These are phyloP conservation scores for Aegilops umbellulata DNA, from an alignment of 176 grass and related monocot genomes.

Conservation along the genomic window DNA sequence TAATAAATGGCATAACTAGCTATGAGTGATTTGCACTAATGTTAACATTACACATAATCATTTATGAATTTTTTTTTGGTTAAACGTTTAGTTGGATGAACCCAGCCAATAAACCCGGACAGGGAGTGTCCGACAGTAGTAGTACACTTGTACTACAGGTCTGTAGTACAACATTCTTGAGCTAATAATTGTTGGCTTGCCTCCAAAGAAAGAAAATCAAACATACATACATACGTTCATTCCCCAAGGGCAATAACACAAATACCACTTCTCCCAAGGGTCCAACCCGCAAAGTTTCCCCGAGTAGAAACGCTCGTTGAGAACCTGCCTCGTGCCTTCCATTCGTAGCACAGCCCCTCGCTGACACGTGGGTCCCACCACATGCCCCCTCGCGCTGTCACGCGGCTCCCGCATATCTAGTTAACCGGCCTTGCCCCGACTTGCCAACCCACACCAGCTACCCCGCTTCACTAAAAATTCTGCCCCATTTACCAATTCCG, in stretches of 20 bases:
- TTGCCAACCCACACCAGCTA: background rate
- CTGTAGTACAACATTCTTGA: background rate
- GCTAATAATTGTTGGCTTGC: background rate
- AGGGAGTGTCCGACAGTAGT: no score
- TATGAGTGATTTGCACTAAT: no score
- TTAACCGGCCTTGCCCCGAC: background rate
- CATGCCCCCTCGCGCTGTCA: background rate
- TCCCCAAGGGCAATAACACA: no score
- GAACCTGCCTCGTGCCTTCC: background rate
- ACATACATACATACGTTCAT: background rate
- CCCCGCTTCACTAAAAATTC: background rate
- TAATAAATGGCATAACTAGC: no score
- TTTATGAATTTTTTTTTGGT: no score
- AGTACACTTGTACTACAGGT: no score
- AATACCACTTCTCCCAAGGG: background rate
- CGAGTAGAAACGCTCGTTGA: background rate
- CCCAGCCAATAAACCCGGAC: no score
- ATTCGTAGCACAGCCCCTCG: background rate
- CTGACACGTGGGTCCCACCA: background rate
- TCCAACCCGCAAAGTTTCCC: background rate
- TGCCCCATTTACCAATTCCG: slow-evolving; percentile 1
- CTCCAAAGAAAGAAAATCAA: background rate
- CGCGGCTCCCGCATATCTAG: background rate
- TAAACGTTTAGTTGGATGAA: no score
- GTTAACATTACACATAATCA: no score